Conservation (phyloP, 2,329 filamentous ascomycete genomes). For the Aspergillus sergii region DNA sequence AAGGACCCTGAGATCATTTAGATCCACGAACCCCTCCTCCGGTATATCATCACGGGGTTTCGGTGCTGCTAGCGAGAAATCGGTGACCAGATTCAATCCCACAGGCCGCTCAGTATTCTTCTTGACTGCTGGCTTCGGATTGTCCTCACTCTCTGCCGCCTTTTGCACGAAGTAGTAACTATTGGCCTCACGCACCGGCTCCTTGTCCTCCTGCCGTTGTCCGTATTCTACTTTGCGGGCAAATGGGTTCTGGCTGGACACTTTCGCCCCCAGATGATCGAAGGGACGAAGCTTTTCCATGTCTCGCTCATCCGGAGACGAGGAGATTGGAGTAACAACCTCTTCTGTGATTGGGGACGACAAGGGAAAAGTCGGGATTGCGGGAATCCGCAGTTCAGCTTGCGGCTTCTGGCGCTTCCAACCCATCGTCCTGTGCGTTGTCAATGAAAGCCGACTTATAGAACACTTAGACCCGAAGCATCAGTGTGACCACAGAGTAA, state of each 20-base stretch:
- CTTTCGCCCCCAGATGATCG: constrained; percentile 30
- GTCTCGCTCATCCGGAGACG: constrained; percentile 31
- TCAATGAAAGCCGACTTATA: constrained; percentile 13
- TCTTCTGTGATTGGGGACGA: constrained; percentile 49
- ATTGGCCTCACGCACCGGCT: not conserved
- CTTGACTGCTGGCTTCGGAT: constrained; percentile 8
- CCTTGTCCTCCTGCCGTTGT: not conserved
- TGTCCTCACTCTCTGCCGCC: not conserved
- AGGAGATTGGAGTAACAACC: constrained; percentile 40
- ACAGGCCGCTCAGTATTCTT: constrained; percentile 34
- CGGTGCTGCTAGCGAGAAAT: constrained; percentile 34
- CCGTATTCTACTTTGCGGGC: constrained; percentile 7
- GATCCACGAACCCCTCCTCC: constrained; percentile 34
- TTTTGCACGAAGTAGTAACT: not conserved
- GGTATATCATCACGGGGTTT: constrained; percentile 15
- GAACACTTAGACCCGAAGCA: not conserved
- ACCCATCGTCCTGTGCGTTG: constrained; percentile 25
- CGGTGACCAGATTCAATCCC: constrained; percentile 47
- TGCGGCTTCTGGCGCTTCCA: constrained; percentile 26
- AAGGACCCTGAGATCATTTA: constrained; percentile 42
- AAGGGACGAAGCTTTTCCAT: constrained; percentile 33
- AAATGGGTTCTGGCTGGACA: constrained; percentile 22
- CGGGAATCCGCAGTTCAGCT: constrained; percentile 33
- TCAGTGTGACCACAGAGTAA: not conserved
- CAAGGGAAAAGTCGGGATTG: constrained; percentile 42